Evolutionary conservation across 164 flowering plant genomes (phyloP), one percentile per base, ranked within the genome.

Genomic region (Brasenia schreberi): DNA sequence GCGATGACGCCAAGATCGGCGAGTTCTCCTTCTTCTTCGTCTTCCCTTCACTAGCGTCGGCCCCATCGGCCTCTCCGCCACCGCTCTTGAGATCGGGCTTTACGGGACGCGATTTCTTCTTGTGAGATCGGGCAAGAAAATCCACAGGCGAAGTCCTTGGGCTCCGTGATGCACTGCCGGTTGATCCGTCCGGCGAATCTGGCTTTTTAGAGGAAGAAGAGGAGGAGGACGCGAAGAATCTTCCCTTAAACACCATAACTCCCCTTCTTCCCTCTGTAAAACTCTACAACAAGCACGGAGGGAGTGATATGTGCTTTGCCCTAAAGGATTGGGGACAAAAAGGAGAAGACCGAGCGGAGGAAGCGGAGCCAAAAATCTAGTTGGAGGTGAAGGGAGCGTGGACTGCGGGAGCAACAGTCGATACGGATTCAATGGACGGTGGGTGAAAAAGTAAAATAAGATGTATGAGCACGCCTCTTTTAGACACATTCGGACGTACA

Each of bases 221-320:
- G 72, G 92, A 92, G 81, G 83, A 88, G 0, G 96, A 89, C 53
- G 53, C 53, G 81, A 95, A 95, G 43, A 94, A 87, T 65, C 97
- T 78, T 9, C 90, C 92, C 49, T 94, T 94, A 81, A 94, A 94
- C 72, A 91, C 93, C 93, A 89, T 93, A 52, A 59, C 19, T 74
- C 64, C 16, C 23, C 62, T 60, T 7, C 5, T 12, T 5, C 53
- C 14, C 53, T 45, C 53, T 45, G 27, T 23, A 23, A 23, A 23
- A 23, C 27, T 23, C 1, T 23, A 0, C 27, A 2, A 23, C 27
- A 23, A n/a, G n/a, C n/a, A n/a, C n/a, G n/a, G n/a, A n/a, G n/a
- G n/a, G n/a, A n/a, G n/a, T n/a, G n/a, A n/a, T n/a, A n/a, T n/a
- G n/a, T n/a, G n/a, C n/a, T n/a, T n/a, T n/a, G n/a, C n/a, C n/a